Percentiles rank a stretch among this genome's conserved stretches.
Evolutionary conservation across 2,329 filamentous ascomycete species (phyloP).

Genomic region (Sporothrix sp.): DNA sequence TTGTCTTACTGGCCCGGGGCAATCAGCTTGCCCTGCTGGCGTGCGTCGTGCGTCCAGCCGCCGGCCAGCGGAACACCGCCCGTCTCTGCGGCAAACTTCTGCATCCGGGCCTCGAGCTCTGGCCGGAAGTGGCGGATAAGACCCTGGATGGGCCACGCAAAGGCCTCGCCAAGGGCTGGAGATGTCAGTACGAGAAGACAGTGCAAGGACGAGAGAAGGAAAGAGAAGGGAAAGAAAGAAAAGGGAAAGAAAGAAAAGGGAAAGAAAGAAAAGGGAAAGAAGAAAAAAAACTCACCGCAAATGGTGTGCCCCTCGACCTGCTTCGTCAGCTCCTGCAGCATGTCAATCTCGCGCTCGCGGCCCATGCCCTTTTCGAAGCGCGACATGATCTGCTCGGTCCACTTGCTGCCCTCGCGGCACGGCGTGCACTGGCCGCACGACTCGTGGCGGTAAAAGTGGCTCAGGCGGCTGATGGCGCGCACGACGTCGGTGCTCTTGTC

Average conservation of each 20-base stretch:
- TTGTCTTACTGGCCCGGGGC: conserved; percentile 52
- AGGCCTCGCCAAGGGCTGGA: conserved; percentile 83
- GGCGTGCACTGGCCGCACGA: conserved; percentile 97
- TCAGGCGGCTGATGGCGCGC: conserved; percentile 82
- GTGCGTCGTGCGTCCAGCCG: conserved; percentile 72
- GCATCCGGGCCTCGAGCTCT: conserved; percentile 86
- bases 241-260: neutral
- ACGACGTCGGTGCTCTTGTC: conserved; percentile 97
- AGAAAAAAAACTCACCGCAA: conserved; percentile 64
- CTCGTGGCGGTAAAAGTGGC: conserved; percentile 97
- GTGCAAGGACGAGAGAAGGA: too few species aligned
- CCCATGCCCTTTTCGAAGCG: conserved; percentile 89
- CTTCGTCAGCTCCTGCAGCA: conserved; percentile 98
- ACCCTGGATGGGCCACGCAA: conserved; percentile 97
- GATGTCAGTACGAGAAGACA: conserved; percentile 23
- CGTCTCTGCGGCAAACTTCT: conserved; percentile 61
- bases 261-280: neutral
- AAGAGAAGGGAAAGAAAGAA: neutral
- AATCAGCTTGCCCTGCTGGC: conserved; percentile 70
- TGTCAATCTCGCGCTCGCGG: conserved; percentile 88
- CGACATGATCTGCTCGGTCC: conserved; percentile 98
- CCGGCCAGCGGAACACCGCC: conserved; percentile 72
- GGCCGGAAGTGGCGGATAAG: conserved; percentile 97
- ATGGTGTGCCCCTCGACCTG: conserved; percentile 99
- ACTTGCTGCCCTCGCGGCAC: conserved; percentile 98